These are phyloP conservation scores for Polyplosphaeria fusca DNA, from an alignment of 495 filamentous ascomycete species.

Conservation along the genomic window DNA sequence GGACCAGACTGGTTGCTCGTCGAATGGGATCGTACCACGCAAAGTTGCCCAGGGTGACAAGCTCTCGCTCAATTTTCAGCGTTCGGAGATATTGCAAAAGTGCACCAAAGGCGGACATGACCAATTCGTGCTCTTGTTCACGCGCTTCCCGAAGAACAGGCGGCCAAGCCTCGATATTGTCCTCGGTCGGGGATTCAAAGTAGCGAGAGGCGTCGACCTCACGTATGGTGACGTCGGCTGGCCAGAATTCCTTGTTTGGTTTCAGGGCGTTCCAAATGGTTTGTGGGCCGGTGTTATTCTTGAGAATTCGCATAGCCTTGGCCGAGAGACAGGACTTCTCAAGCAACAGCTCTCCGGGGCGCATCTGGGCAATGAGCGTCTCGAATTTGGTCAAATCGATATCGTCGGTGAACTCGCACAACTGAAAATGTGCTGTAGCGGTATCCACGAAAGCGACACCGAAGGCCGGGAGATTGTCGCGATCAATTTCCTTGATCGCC, in stretches of 20 bases:
- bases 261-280: conserved; percentile 96
- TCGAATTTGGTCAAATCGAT: conserved; percentile 95
- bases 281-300: conserved; percentile 88
- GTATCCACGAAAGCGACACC: conserved; percentile 94
- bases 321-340: conserved; percentile 84
- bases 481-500: conserved; percentile 84
- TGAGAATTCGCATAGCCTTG: conserved; percentile 86
- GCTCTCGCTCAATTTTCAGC: conserved; percentile 82
- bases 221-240: conserved; percentile 71
- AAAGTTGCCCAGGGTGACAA: conserved; percentile 90
- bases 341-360: conserved; percentile 82
- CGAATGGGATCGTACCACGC: conserved; percentile 89
- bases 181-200: conserved; percentile 63
- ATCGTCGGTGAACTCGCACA: conserved; percentile 90
- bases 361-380: conserved; percentile 91
- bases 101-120: conserved; percentile 92
- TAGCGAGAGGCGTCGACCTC: conserved; percentile 82
- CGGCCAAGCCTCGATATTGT: conserved; percentile 74
- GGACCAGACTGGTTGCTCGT: conserved; percentile 84
- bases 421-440: conserved; percentile 89
- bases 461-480: conserved; percentile 76
- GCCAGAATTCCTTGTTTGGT: conserved; percentile 87
- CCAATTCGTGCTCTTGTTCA: conserved; percentile 76
- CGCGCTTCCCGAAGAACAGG: conserved; percentile 65
- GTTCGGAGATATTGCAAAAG: conserved; percentile 77